Conservation (phyloP, 805 yeast genomes). For the Ogataea degrootiae region DNA sequence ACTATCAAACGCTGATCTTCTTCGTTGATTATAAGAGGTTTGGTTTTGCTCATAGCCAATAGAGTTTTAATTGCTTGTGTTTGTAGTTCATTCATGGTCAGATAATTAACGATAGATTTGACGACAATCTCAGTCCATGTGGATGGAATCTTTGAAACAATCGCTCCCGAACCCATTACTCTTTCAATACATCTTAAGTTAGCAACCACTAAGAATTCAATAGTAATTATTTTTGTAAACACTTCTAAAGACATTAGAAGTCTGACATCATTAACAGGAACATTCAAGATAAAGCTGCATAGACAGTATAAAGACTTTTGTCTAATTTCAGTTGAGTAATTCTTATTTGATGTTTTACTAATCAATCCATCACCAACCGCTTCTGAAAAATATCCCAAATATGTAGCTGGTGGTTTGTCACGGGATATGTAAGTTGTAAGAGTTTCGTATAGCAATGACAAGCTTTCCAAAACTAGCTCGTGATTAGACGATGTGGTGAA, state of each 20-base stretch:
- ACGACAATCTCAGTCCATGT: conserved; percentile 21
- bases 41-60: conserved; percentile 6
- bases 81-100: conserved; percentile 17
- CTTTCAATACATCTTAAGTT: conserved; percentile 19
- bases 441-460: conserved; percentile 19
- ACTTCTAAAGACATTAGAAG: conserved; percentile 10
- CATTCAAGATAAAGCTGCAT: conserved; percentile 12
- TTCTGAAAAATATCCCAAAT: not conserved
- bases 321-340: conserved; percentile 31
- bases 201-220: conserved; percentile 24
- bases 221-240: conserved; percentile 21
- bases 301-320: conserved; percentile 23
- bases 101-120: conserved; percentile 14
- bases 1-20: conserved; percentile 3
- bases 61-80: conserved; percentile 15
- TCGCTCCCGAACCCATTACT: conserved; percentile 10
- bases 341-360: conserved; percentile 23
- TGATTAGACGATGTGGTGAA: conserved; percentile 23
- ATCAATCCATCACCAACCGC: conserved; percentile 13
- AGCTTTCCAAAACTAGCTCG: conserved; percentile 28
- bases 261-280: conserved; percentile 4
- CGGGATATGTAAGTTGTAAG: conserved; percentile 10
- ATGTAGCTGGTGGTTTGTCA: conserved; percentile 4
- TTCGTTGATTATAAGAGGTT: conserved; percentile 5
- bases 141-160: conserved; percentile 4